A percentile compares a stretch with the other conserved stretches of the same genome.
Evolutionary conservation across 306 rosid species (phyloP).

Genomic region (Medicago arabica): DNA sequence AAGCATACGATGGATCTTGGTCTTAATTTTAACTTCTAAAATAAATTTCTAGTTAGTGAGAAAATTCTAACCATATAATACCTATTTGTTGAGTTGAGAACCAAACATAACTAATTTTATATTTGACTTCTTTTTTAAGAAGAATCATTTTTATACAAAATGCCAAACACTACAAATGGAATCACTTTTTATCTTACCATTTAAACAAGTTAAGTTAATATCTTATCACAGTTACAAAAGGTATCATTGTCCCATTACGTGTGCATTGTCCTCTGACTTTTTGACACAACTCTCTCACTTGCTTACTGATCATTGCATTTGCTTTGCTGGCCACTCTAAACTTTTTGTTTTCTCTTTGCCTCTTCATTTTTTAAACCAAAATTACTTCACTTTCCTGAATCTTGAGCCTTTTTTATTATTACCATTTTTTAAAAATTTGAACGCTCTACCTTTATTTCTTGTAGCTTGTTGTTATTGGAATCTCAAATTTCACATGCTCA

Average conservation of each 20-base stretch:
- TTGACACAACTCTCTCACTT: background rate
- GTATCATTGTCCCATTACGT: constrained; percentile 10
- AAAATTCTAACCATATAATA: too few species aligned
- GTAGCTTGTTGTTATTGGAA: constrained; percentile 12
- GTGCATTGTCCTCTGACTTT: constrained; percentile 32
- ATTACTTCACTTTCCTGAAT: constrained; percentile 40
- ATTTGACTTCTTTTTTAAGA: background rate
- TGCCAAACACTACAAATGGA: constrained; percentile 3
- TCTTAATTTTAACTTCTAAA: too few species aligned
- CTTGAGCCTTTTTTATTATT: constrained; percentile 19
- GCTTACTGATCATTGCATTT: too few species aligned
- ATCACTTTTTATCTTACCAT: background rate
- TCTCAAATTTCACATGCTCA: constrained; percentile 40
- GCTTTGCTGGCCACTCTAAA: constrained; percentile 47
- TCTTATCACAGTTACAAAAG: background rate
- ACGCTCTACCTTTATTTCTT: constrained; percentile 35
- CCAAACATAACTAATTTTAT: too few species aligned
- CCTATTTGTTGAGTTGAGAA: too few species aligned
- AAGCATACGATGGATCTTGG: too few species aligned
- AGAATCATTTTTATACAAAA: background rate
- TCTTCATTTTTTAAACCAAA: constrained; percentile 22
- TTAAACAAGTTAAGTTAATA: background rate
- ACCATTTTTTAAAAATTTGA: constrained; percentile 1
- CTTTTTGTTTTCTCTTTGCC: constrained; percentile 37
- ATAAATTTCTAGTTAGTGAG: too few species aligned